phyloP scores from a whole-genome alignment of 2,329 filamentous ascomycete species.

The Colletotrichum endophyticum region DNA sequence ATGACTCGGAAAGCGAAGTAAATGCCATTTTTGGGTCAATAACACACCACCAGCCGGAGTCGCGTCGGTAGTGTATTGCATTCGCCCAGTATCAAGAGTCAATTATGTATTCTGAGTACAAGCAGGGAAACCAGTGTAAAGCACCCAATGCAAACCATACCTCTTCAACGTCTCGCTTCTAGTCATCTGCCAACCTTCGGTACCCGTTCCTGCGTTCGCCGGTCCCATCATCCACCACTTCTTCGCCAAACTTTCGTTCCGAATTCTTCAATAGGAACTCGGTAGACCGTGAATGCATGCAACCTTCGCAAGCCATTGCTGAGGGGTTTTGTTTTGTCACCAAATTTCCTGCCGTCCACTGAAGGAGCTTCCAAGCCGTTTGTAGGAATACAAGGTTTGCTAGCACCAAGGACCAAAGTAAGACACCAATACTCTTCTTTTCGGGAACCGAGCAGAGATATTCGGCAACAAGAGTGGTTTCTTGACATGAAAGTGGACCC shows the following conservation, averaged over 20 bases:
- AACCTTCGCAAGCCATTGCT: background rate
- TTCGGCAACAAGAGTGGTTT: background rate
- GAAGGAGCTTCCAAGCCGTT: background rate
- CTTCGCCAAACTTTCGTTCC: fast-evolving
- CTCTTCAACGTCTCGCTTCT: background rate
- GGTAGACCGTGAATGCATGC: background rate
- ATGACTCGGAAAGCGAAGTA: background rate
- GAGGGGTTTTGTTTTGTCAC: background rate
- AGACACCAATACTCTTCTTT: background rate
- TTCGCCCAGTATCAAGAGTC: background rate
- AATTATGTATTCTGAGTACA: background rate
- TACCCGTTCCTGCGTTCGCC: background rate
- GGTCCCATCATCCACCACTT: background rate
- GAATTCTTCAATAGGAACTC: background rate
- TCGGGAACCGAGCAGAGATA: background rate
- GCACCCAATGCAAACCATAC: background rate
- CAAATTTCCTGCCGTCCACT: background rate
- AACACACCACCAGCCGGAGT: background rate
- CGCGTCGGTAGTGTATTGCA: no score
- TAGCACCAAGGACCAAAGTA: background rate
- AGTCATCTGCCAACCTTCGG: background rate
- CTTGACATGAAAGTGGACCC: background rate
- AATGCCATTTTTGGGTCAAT: background rate
- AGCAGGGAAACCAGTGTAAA: background rate
- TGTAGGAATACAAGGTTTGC: background rate